Percentiles rank a stretch among this genome's conserved stretches.
Conservation (phyloP, 805 yeast species). For the Candida peoriensis region DNA sequence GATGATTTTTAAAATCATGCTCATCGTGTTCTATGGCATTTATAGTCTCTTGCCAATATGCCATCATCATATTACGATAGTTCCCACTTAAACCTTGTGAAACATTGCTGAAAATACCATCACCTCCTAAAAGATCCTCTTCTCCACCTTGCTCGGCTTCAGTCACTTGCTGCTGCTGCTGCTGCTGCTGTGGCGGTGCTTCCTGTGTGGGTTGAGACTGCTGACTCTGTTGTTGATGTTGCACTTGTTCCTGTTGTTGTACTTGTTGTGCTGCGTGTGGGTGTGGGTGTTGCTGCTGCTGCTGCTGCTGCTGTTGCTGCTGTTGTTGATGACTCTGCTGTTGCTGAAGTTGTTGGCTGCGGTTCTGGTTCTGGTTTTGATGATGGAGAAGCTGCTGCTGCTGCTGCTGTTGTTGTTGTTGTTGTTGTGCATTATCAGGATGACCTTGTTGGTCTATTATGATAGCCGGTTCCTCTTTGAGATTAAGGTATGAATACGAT, state of each 20-base stretch:
- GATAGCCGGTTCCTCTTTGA: conserved; percentile 18
- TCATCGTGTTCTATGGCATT: conserved; percentile 80
- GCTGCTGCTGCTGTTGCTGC: conserved; percentile 8
- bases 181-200: conserved; percentile 5
- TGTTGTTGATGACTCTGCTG: conserved; percentile 7
- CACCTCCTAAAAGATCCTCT: conserved; percentile 32
- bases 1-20: conserved; percentile 91
- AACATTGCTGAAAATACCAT: conserved; percentile 78
- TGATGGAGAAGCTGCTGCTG: conserved; percentile 7
- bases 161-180: conserved; percentile 10
- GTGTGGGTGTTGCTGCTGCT: conserved; percentile 6
- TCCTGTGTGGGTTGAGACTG: background rate
- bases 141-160: conserved; percentile 20
- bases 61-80: conserved; percentile 85
- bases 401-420: conserved; percentile 6
- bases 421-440: conserved; percentile 4
- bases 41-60: conserved; percentile 96
- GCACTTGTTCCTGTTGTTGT: conserved; percentile 1
- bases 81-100: conserved; percentile 87
- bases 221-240: conserved; percentile 3
- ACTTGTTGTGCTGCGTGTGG: background rate
- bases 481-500: too few species aligned
- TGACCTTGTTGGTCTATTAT: conserved; percentile 13
- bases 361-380: too few species aligned
- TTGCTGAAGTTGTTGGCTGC: conserved; percentile 2